Evolutionary conservation across 345 rosid species (phyloP).

Genomic region (Lenwebbia sp.): DNA sequence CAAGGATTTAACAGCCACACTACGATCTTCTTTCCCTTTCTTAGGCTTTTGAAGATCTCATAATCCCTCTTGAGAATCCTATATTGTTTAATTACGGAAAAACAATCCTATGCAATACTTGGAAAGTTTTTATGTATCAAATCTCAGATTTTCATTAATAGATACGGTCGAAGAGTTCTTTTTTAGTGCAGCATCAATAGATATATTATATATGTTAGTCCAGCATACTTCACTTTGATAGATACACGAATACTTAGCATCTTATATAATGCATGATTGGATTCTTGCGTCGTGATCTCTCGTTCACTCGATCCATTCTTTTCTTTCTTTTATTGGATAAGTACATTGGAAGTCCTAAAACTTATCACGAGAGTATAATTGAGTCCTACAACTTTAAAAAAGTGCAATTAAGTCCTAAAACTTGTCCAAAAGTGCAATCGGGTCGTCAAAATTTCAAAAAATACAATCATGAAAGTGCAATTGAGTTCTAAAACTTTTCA

Average conservation of each 20-base stretch:
- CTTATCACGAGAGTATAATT: too few relatives aligned
- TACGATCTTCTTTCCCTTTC: not conserved
- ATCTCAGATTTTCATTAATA: not conserved
- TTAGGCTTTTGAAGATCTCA: not conserved
- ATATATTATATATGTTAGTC: not conserved
- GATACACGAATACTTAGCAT: not conserved
- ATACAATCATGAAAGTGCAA: too few relatives aligned
- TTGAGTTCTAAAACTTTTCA: too few relatives aligned
- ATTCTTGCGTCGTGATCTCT: not conserved
- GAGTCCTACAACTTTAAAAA: too few relatives aligned
- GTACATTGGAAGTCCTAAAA: too few relatives aligned
- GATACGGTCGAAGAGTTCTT: not conserved
- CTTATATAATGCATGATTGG: not conserved
- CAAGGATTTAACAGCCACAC: not conserved
- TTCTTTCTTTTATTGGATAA: too few relatives aligned
- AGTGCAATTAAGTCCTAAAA: too few relatives aligned
- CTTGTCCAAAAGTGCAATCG: too few relatives aligned
- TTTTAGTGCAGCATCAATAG: not conserved
- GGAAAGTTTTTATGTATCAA: not conserved
- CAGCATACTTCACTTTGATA: not conserved
- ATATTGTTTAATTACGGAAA: not conserved
- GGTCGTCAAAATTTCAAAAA: too few relatives aligned
- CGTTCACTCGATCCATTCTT: not conserved
- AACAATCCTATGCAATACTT: not conserved
- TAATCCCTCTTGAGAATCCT: not conserved